Percentiles rank a stretch among this genome's conserved stretches.
Evolutionary conservation across 1,284 basidiomycete genomes (phyloP).

Genomic region (Trametes polyzona): DNA sequence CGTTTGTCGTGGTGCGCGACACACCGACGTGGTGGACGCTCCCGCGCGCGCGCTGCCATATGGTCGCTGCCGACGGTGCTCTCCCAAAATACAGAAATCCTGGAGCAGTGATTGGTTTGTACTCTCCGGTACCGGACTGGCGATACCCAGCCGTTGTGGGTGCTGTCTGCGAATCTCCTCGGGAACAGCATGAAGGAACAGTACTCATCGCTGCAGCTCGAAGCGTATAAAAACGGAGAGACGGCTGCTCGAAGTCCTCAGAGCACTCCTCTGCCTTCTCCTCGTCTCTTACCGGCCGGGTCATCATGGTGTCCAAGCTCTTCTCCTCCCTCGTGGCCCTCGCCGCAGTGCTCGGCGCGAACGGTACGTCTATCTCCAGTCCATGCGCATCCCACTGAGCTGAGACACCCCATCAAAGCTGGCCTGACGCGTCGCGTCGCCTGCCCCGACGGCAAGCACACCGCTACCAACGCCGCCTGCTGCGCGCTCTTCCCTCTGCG

Average conservation of each 20-base stretch:
- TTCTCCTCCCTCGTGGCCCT: slow-evolving; percentile 9
- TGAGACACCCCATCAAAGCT: background rate
- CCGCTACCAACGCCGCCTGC: slow-evolving; percentile 41
- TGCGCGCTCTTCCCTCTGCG: slow-evolving; percentile 41
- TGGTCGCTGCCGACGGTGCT: too few relatives aligned
- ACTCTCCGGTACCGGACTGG: too few relatives aligned
- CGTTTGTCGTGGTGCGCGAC: background rate
- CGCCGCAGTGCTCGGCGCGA: background rate
- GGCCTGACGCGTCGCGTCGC: slow-evolving; percentile 14
- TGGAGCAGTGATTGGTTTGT: background rate
- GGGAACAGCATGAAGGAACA: background rate
- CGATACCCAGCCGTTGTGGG: background rate
- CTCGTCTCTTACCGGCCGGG: background rate
- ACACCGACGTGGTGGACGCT: slow-evolving; percentile 9
- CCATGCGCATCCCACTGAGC: too few relatives aligned
- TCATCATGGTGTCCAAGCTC: slow-evolving; percentile 6
- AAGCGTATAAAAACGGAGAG: background rate
- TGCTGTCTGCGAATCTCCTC: too few relatives aligned
- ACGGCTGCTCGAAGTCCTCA: background rate
- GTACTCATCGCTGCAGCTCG: background rate
- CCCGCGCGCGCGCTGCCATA: background rate
- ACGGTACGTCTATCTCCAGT: background rate
- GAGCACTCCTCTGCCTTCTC: background rate
- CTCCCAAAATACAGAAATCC: background rate
- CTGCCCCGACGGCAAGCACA: slow-evolving; percentile 26